Percentiles rank a stretch among this genome's conserved stretches.
phyloP scores from a whole-genome alignment of 2,329 filamentous ascomycete species.

The Colletotrichum musae region DNA sequence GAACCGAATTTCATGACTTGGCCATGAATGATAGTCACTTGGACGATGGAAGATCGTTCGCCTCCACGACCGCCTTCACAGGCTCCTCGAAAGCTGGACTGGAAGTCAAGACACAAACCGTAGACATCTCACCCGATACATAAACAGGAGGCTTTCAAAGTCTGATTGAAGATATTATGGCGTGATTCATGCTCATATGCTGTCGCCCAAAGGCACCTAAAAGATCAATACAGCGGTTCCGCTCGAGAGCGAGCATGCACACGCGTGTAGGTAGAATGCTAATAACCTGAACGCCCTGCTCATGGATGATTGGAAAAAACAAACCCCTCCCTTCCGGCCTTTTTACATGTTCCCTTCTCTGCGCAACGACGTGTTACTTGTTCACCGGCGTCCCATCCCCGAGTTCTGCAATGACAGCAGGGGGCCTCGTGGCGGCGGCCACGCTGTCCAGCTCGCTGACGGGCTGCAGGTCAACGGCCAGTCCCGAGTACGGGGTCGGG shows the following conservation, averaged over 20 bases:
- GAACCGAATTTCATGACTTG: too few species aligned
- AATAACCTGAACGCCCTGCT: conserved; percentile 11
- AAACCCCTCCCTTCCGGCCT: neutral
- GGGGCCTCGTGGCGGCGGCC: conserved; percentile 19
- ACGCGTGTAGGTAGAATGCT: neutral
- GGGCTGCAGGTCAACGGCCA: conserved; percentile 3
- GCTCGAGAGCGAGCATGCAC: neutral
- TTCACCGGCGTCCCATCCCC: conserved; percentile 15
- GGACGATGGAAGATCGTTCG: too few species aligned
- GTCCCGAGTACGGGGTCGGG: neutral
- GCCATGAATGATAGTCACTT: too few species aligned
- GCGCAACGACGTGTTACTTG: neutral
- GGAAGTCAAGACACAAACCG: too few species aligned
- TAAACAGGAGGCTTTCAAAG: too few species aligned
- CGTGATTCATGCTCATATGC: too few species aligned
- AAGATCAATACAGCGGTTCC: neutral
- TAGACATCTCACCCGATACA: too few species aligned
- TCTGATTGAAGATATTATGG: too few species aligned
- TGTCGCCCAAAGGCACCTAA: neutral
- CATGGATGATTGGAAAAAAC: neutral
- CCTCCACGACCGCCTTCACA: too few species aligned
- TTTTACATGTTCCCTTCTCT: neutral
- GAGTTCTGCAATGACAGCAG: conserved; percentile 15
- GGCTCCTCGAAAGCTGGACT: too few species aligned
- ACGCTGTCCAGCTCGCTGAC: conserved; percentile 33